Evolutionary conservation across 1,284 basidiomycete genomes (phyloP).

Genomic region (Chalciporus sp.): DNA sequence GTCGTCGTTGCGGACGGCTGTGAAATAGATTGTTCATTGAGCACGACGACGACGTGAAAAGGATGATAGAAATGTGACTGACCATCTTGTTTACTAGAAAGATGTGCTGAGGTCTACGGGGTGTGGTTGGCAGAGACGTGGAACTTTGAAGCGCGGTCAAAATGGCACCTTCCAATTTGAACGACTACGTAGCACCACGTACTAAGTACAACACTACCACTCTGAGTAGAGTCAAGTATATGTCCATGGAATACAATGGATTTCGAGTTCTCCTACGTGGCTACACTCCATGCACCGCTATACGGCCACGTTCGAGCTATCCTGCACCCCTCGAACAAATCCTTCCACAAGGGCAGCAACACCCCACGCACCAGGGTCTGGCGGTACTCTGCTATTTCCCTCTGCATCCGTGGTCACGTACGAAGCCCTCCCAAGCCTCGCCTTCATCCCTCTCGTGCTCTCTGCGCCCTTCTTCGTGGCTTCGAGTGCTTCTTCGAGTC

Average conservation of each 20-base stretch:
- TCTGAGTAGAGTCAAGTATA: too few relatives aligned
- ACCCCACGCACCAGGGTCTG: constrained; percentile 60
- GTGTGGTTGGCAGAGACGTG: not conserved
- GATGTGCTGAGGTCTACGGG: not conserved
- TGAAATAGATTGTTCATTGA: not conserved
- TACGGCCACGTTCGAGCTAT: too few relatives aligned
- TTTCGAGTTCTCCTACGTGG: too few relatives aligned
- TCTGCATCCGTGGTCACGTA: constrained; percentile 41
- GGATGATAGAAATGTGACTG: not conserved
- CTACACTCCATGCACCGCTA: too few relatives aligned
- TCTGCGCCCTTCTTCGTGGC: constrained; percentile 48
- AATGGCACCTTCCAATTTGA: not conserved
- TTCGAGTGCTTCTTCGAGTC: constrained; percentile 32
- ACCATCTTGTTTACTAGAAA: not conserved
- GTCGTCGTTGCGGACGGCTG: constrained; percentile 21
- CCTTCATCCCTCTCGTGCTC: constrained; percentile 47
- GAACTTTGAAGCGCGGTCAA: not conserved
- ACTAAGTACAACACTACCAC: too few relatives aligned
- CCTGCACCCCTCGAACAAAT: constrained; percentile 17
- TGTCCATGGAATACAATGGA: too few relatives aligned
- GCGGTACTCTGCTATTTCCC: constrained; percentile 30
- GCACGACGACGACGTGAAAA: not conserved
- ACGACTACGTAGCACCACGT: too few relatives aligned
- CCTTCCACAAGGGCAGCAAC: constrained; percentile 44
- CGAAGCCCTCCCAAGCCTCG: constrained; percentile 50